phyloP scores from a whole-genome alignment of 164 flowering plant genomes.

The Santalum album region DNA sequence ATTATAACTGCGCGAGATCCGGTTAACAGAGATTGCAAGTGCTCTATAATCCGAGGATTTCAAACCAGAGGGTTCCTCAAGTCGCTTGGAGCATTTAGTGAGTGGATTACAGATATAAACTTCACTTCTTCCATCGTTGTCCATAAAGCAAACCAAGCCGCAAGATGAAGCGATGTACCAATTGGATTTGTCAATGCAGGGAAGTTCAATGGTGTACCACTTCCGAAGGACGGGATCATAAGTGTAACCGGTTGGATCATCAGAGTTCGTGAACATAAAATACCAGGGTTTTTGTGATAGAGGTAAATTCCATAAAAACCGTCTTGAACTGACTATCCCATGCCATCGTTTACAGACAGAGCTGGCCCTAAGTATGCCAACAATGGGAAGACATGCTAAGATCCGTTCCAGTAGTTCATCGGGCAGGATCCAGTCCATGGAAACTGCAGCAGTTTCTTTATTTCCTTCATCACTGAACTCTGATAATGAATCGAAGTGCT shows the following conservation, averaged over 20 bases:
- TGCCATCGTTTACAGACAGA: constrained; percentile 86
- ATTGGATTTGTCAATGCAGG: constrained; percentile 49
- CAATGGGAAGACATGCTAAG: constrained; percentile 63
- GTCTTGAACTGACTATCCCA: constrained; percentile 56
- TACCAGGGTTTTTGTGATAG: constrained; percentile 79
- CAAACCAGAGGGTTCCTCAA: constrained; percentile 54
- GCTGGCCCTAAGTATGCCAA: constrained; percentile 76
- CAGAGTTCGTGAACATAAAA: constrained; percentile 82
- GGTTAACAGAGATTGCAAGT: constrained; percentile 56
- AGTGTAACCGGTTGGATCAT: constrained; percentile 73
- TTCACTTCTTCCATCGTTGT: constrained; percentile 50
- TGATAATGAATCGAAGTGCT: constrained; percentile 32
- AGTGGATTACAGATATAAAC: constrained; percentile 77
- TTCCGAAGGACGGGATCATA: constrained; percentile 73
- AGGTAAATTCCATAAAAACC: constrained; percentile 64
- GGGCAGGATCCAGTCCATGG: constrained; percentile 57
- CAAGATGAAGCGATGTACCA: constrained; percentile 70
- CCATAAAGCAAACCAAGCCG: constrained; percentile 87
- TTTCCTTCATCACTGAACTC: constrained; percentile 39
- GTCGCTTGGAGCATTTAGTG: constrained; percentile 38
- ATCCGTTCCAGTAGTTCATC: constrained; percentile 85
- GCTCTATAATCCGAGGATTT: constrained; percentile 73
- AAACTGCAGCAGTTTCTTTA: constrained; percentile 25
- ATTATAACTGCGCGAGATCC: constrained; percentile 32
- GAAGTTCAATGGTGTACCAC: constrained; percentile 81